A percentile compares a stretch with the other conserved stretches of the same genome.
Conservation (phyloP, 768 basidiomycete species). For the Rhodotorula kratochvilovae region DNA sequence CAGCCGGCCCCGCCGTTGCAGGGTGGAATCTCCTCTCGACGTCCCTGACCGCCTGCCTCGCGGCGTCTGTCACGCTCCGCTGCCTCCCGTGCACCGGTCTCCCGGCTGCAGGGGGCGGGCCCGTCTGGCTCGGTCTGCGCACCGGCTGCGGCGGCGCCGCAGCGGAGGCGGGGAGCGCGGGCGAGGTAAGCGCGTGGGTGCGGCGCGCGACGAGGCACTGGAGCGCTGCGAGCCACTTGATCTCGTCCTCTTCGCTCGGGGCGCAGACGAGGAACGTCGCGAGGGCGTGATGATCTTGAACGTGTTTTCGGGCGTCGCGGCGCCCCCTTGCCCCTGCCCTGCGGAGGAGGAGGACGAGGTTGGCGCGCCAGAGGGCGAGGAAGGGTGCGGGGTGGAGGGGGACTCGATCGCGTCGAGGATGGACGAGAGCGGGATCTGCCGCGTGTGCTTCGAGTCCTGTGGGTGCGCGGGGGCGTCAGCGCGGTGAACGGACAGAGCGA, state of each 20-base stretch:
- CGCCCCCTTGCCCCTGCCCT: no score
- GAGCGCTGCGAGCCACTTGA: conserved; percentile 93
- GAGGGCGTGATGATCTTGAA: conserved; percentile 98
- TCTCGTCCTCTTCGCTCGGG: conserved; percentile 94
- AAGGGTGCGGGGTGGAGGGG: neutral
- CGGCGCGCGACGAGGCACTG: conserved; percentile 65
- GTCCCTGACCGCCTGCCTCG: conserved; percentile 48
- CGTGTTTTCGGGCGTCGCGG: conserved; percentile 57
- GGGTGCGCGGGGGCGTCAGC: conserved; percentile 1
- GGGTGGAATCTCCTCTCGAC: conserved; percentile 47
- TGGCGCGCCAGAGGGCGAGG: neutral
- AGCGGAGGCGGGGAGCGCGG: neutral
- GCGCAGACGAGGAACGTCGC: conserved; percentile 79
- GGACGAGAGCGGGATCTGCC: conserved; percentile 73
- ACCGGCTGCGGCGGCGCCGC: neutral
- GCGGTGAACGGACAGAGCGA: neutral
- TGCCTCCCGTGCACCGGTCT: conserved; percentile 20
- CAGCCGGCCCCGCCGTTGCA: neutral
- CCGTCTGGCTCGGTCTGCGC: neutral
- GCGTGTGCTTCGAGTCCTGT: conserved; percentile 84
- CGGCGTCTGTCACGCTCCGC: conserved; percentile 48
- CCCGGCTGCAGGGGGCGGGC: neutral
- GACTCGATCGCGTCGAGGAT: conserved; percentile 85
- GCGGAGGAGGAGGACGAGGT: neutral
- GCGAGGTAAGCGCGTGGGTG: neutral